Percentiles rank a stretch among this genome's conserved stretches.
Conservation (phyloP, 345 rosid species). For the Rubroshorea leprosula region DNA sequence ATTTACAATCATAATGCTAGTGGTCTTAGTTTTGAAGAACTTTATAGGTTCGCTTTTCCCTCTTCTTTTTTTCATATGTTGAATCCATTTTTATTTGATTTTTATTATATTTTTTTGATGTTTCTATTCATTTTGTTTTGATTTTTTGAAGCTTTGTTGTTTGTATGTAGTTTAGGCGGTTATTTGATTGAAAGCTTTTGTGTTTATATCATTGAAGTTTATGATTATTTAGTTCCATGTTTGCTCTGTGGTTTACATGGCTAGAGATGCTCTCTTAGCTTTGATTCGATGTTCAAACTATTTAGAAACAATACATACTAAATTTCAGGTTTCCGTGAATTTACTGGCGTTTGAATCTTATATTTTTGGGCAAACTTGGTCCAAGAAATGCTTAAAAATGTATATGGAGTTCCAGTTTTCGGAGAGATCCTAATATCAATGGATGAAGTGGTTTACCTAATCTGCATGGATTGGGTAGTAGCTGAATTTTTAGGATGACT, state of each 20-base stretch:
- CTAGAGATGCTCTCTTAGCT: not conserved
- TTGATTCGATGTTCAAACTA: not conserved
- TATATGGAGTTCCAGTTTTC: no score
- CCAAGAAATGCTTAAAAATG: not conserved
- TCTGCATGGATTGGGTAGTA: no score
- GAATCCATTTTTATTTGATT: not conserved
- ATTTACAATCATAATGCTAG: constrained; percentile 99
- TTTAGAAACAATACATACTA: not conserved
- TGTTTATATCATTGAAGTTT: not conserved
- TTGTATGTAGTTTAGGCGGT: not conserved
- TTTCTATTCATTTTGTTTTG: not conserved
- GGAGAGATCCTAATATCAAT: no score
- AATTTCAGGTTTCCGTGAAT: not conserved
- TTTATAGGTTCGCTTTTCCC: constrained; percentile 54
- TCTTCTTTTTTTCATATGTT: not conserved
- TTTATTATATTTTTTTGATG: not conserved
- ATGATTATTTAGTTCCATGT: not conserved
- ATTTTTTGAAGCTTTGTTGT: not conserved
- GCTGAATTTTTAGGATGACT: no score
- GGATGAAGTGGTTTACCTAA: no score
- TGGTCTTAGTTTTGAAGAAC: constrained; percentile 97
- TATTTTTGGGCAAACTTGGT: not conserved
- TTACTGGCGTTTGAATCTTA: not conserved
- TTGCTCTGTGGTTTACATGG: not conserved
- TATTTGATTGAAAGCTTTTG: not conserved